These are phyloP conservation scores for Papilionanthe hybrid DNA, from an alignment of 116 monocot genomes.

Conservation along the genomic window DNA sequence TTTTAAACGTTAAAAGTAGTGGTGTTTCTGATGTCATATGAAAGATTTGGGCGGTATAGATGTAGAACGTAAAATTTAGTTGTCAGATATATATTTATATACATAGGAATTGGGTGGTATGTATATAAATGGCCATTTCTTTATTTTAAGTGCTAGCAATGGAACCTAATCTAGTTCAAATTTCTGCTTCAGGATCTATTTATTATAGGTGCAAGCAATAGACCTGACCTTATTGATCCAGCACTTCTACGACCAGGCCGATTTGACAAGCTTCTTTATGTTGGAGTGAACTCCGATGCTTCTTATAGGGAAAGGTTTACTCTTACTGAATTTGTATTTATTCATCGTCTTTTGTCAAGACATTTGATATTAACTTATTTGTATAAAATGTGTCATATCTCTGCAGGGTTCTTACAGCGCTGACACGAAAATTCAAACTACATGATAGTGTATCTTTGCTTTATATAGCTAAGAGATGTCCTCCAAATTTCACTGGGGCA, in stretches of 20 bases:
- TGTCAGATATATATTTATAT: too few relatives aligned
- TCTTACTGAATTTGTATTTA: background rate
- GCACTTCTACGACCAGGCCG: constrained; percentile 81
- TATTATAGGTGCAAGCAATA: constrained; percentile 94
- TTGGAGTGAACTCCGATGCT: constrained; percentile 76
- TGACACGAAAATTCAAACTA: constrained; percentile 84
- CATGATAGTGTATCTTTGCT: constrained; percentile 72
- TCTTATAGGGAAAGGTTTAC: constrained; percentile 79
- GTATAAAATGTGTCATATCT: constrained; percentile 2
- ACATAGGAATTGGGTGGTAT: too few relatives aligned
- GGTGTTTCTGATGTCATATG: too few relatives aligned
- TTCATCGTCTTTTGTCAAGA: background rate
- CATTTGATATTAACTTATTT: background rate
- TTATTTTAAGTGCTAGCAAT: background rate
- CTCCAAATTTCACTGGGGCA: constrained; percentile 91
- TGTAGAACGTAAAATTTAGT: too few relatives aligned
- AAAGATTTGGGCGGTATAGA: too few relatives aligned
- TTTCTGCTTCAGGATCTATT: constrained; percentile 65
- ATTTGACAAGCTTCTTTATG: constrained; percentile 95
- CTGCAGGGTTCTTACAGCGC: constrained; percentile 73
- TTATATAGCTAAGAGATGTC: constrained; percentile 71
- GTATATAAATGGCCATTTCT: too few relatives aligned
- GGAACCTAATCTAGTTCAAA: background rate
- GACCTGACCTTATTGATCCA: constrained; percentile 90
- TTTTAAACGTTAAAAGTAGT: too few relatives aligned